Evolutionary conservation across 1,284 basidiomycete genomes (phyloP).

Genomic region (Gomphus bonarii): DNA sequence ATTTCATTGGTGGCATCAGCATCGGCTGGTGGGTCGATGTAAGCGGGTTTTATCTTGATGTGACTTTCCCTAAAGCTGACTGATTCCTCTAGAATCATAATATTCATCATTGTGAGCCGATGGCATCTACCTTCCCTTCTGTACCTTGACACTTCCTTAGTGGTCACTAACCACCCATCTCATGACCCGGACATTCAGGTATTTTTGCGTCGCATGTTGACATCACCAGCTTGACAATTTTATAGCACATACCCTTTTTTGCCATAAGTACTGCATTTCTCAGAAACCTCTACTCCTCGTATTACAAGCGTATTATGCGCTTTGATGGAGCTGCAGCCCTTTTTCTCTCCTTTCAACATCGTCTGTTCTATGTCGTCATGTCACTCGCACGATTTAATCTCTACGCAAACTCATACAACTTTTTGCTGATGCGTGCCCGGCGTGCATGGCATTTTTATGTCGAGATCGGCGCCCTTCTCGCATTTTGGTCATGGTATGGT

Average conservation of each 20-base stretch:
- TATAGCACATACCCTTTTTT: conserved; percentile 94
- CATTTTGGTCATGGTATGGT: conserved; percentile 80
- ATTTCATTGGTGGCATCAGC: conserved; percentile 88
- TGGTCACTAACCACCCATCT: conserved; percentile 94
- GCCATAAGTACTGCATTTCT: conserved; percentile 88
- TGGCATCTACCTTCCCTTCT: neutral
- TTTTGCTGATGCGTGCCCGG: conserved; percentile 50
- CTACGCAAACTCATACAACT: conserved; percentile 80
- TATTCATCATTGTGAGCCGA: conserved; percentile 76
- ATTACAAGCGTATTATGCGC: conserved; percentile 83
- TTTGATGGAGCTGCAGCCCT: conserved; percentile 66
- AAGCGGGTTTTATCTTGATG: conserved; percentile 33
- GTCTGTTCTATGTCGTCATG: conserved; percentile 89
- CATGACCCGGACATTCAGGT: conserved; percentile 61
- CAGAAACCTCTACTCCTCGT: conserved; percentile 81
- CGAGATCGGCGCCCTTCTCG: conserved; percentile 56
- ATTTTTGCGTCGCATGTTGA: conserved; percentile 16
- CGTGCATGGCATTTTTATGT: conserved; percentile 66
- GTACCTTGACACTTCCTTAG: conserved; percentile 26
- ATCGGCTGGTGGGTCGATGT: conserved; percentile 98
- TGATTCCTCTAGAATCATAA: conserved; percentile 73
- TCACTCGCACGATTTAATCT: conserved; percentile 93
- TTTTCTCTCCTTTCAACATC: conserved; percentile 78
- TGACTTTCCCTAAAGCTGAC: conserved; percentile 5
- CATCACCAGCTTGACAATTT: conserved; percentile 35